Evolutionary conservation across 768 basidiomycete genomes (phyloP), one percentile per base, ranked within the genome.

Genomic region (Tricholoma sp.): DNA sequence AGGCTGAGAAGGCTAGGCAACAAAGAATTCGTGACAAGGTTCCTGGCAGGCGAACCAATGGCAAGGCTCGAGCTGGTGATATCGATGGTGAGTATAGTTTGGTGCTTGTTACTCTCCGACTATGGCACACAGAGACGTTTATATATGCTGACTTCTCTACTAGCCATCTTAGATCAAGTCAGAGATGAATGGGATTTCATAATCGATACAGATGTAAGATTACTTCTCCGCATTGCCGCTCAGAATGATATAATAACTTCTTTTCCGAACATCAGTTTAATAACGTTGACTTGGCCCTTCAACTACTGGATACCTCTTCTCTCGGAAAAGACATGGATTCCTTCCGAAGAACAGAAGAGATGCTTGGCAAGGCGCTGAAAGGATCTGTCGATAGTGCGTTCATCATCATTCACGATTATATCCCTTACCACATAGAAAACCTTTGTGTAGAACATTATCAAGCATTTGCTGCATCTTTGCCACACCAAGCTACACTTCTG

Each of bases 381-480:
- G 89, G 91, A 50, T 93, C 94, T 2, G 90, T 96, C 20, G 91
- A 94, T 63, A 88, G 91, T 88, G 69, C 66, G 88, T 82, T 56
- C 37, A 28, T 33, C 39, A n/a, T 24, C 28, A 18, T 20, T 24
- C 24, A 1, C 28, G 11, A 44, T 51, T 10, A n/a, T 15, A 20
- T 44, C 12, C 53, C 39, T 39, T 39, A 17, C 29, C 12, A 18
- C 49, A 42, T 39, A n/a, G 20, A 37, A 8, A 18, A 50, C 11
- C 15, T 24, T 50, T 32, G 51, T 55, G 58, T 70, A 91, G 90
- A 88, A 63, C 88, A 98, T 65, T 97, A 95, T 68, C 88, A 96
- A 71, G 86, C 94, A 2, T 98, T 98, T 69, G 94, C 93, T 42
- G 86, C 93, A n/a, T 88, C 94, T 0, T 76, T 98, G 20, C 93